Evolutionary conservation across 2,329 filamentous ascomycete genomes (phyloP), one percentile per base, ranked within the genome.

Genomic region (Myriangium duriaei): DNA sequence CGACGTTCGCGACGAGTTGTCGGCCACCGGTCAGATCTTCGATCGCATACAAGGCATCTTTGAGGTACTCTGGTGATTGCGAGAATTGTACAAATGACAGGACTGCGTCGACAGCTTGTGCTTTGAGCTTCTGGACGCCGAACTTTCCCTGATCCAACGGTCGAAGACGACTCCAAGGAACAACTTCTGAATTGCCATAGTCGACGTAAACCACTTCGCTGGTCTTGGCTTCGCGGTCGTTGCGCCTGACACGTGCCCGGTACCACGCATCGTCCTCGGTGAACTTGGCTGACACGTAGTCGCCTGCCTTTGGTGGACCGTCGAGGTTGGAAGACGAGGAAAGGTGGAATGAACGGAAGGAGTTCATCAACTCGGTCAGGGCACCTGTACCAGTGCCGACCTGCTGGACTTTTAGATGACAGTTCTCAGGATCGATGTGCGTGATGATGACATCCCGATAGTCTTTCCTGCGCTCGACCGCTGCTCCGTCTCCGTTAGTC

Each of bases 401-500:
- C 54, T 93, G 76, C 58, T 98, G 91, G 40, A 98, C 67, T 70
- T 95, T 96, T 45, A 98, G 67, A 55, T 74, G 82, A 40, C 81
- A 85, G 45, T 75, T 80, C 16, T 76, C 66, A 3, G 64, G 63
- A 50, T 94, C 87, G 51, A 96, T 77, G 61, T 94, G 81, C 35
- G 91, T 96, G 50, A 98, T 76, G 45, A 92, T 73, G 26, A 96
- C 81, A 54, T 96, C 87, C 43, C 87, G 84, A 68, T 96, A 98
- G 59, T 98, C 88, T 59, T 79, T 85, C 64, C 81, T 80, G 49
- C 70, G 68, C 41, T 77, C 69, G 32, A 71, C 59, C 11, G 70
- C 63, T 11, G 73, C 67, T 16, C 53, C 54, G 42, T 79, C 74
- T 9, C 65, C 65, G 15, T 72, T 62, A 16, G 52, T 45, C 19